A percentile compares a stretch with the other conserved stretches of the same genome.
These are phyloP conservation scores for Pascua guehoae DNA, from an alignment of 1,284 basidiomycete genomes.

Conservation along the genomic window DNA sequence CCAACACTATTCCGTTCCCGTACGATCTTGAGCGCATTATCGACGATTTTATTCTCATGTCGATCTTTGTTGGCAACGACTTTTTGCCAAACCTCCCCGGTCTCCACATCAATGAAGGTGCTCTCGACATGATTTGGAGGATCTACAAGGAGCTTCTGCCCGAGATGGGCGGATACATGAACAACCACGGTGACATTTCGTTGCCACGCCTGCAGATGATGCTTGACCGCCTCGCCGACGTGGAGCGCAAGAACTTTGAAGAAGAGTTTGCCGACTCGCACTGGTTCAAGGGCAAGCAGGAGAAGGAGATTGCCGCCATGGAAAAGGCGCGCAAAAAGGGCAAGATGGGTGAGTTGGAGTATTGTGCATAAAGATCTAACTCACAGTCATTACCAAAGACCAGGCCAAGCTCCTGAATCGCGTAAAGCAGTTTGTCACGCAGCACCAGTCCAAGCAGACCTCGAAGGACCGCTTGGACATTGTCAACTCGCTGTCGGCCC, in stretches of 20 bases:
- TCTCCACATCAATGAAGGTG: constrained; percentile 96
- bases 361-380: not conserved
- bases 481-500: constrained; percentile 69
- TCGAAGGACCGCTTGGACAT: constrained; percentile 58
- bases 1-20: constrained; percentile 59
- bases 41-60: constrained; percentile 95
- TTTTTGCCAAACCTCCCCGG: constrained; percentile 95
- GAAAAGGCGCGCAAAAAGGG: constrained; percentile 49
- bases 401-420: constrained; percentile 73
- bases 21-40: constrained; percentile 90
- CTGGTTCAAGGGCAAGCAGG: constrained; percentile 87
- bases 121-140: constrained; percentile 83
- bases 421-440: constrained; percentile 68
- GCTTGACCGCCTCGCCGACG: constrained; percentile 78
- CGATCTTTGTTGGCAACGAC: constrained; percentile 96
- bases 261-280: constrained; percentile 81
- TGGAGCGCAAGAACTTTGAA: constrained; percentile 87
- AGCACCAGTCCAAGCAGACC: constrained; percentile 53
- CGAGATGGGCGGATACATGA: constrained; percentile 80
- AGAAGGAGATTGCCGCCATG: constrained; percentile 60
- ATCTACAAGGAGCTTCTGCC: constrained; percentile 93
- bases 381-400: constrained; percentile 62
- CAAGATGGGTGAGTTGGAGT: constrained; percentile 39
- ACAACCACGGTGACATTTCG: constrained; percentile 82
- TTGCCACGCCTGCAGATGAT: constrained; percentile 77